A percentile compares a stretch with the other conserved stretches of the same genome.
Conservation (phyloP, 345 rosid species). For the Excoecaria cochinchinensis region DNA sequence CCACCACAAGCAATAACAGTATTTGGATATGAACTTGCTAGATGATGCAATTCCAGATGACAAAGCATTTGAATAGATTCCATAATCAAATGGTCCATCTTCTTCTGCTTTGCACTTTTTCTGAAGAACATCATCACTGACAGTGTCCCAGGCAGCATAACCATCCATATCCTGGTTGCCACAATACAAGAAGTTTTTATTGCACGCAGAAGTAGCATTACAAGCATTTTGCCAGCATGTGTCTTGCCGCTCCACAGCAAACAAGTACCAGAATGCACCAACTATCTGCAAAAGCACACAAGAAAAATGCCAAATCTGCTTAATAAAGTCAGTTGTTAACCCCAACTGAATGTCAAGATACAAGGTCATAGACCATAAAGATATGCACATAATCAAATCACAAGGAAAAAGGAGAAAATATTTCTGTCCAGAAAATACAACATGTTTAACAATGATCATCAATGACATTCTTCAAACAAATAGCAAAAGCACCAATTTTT, state of each 20-base stretch:
- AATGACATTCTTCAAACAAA: not conserved
- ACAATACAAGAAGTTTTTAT: conserved; percentile 59
- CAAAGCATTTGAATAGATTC: conserved; percentile 67
- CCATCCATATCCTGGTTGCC: conserved; percentile 52
- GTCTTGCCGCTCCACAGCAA: conserved; percentile 80
- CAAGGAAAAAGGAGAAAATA: not conserved
- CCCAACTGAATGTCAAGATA: not conserved
- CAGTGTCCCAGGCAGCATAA: conserved; percentile 50
- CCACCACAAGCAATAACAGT: conserved; percentile 95
- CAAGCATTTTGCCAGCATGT: conserved; percentile 75
- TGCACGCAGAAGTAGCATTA: conserved; percentile 28
- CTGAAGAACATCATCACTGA: conserved; percentile 32
- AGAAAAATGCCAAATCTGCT: not conserved
- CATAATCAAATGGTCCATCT: conserved; percentile 65
- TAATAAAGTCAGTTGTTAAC: not conserved
- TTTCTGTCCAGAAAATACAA: not conserved
- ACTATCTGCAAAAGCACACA: conserved; percentile 54
- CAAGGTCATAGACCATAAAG: not conserved
- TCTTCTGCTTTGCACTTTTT: conserved; percentile 32
- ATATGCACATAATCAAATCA: not conserved
- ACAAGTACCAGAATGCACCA: conserved; percentile 91
- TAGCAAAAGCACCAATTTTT: not conserved
- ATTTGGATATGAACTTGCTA: conserved; percentile 68
- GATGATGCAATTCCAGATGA: conserved; percentile 76
- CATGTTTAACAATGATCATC: conserved; percentile 9